Conservation (phyloP, 257 asterid species). For the Solanum infundibuliforme region DNA sequence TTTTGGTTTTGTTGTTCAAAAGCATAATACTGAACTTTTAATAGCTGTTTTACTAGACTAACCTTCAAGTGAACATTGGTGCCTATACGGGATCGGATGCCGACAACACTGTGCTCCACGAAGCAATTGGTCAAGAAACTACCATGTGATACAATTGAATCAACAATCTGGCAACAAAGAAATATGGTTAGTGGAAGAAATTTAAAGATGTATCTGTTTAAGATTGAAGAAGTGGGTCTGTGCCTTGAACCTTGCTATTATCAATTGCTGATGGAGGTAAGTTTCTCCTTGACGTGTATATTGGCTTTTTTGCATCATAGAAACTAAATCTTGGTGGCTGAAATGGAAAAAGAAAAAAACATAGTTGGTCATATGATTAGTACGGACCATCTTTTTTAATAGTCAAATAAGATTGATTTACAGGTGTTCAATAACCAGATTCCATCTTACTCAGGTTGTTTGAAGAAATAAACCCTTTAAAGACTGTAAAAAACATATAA, state of each 20-base stretch:
- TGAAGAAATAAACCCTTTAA: background rate
- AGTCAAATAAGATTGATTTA: background rate
- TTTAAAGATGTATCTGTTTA: background rate
- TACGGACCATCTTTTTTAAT: background rate
- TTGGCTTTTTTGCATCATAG: conserved; percentile 88
- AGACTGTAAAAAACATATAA: background rate
- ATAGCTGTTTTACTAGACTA: background rate
- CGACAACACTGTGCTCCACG: conserved; percentile 85
- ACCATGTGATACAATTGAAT: conserved; percentile 83
- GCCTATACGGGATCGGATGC: conserved; percentile 83
- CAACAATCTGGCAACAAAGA: conserved; percentile 54
- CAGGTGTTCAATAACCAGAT: background rate
- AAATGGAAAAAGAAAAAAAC: conserved; percentile 5
- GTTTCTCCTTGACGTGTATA: conserved; percentile 89
- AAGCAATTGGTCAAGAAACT: conserved; percentile 74
- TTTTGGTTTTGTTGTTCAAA: background rate
- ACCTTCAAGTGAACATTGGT: conserved; percentile 72
- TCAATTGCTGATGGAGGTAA: conserved; percentile 91
- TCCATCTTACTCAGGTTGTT: background rate
- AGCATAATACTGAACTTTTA: background rate
- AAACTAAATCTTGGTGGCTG: conserved; percentile 96
- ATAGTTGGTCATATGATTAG: background rate
- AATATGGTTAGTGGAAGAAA: background rate
- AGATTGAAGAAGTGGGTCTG: background rate
- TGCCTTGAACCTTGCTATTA: conserved; percentile 59